Evolutionary conservation across 148 eudicot species (phyloP).

Genomic region (Salicornia ramosissima): DNA sequence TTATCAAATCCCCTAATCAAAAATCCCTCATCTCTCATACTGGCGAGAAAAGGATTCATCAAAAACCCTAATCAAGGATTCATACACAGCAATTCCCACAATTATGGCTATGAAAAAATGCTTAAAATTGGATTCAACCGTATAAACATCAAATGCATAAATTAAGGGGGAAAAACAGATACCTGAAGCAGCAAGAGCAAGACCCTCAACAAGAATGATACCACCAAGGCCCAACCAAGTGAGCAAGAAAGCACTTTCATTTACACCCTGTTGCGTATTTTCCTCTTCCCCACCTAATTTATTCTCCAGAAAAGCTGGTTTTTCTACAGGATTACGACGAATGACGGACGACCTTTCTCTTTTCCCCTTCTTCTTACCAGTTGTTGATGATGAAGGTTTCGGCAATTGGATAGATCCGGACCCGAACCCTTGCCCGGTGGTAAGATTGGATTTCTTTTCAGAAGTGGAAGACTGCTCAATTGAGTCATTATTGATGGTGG

Average conservation of each 20-base stretch:
- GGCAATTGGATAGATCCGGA: slow-evolving; percentile 35
- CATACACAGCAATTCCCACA: neutral
- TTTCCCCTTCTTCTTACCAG: slow-evolving; percentile 37
- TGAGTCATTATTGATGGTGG: slow-evolving; percentile 24
- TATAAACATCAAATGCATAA: neutral
- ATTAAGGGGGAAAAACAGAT: neutral
- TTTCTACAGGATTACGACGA: slow-evolving; percentile 57
- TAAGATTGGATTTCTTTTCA: slow-evolving; percentile 3
- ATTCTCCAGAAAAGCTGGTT: slow-evolving; percentile 41
- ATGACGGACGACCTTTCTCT: slow-evolving; percentile 49
- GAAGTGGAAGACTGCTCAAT: slow-evolving; percentile 24
- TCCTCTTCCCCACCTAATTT: slow-evolving; percentile 24
- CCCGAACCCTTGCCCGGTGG: slow-evolving; percentile 47
- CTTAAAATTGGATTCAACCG: no score
- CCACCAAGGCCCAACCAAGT: slow-evolving; percentile 76
- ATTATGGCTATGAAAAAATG: neutral
- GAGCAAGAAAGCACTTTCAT: slow-evolving; percentile 64
- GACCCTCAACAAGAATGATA: slow-evolving; percentile 58
- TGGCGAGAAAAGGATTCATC: neutral
- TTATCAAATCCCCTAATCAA: neutral
- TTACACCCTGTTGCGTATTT: slow-evolving; percentile 32
- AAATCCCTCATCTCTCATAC: neutral
- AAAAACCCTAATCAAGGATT: neutral
- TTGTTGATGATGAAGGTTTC: slow-evolving; percentile 17
- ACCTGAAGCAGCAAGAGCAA: slow-evolving; percentile 83